Evolutionary conservation across 140 eudicot genomes (phyloP).

Genomic region (Bidens hawaiensis): DNA sequence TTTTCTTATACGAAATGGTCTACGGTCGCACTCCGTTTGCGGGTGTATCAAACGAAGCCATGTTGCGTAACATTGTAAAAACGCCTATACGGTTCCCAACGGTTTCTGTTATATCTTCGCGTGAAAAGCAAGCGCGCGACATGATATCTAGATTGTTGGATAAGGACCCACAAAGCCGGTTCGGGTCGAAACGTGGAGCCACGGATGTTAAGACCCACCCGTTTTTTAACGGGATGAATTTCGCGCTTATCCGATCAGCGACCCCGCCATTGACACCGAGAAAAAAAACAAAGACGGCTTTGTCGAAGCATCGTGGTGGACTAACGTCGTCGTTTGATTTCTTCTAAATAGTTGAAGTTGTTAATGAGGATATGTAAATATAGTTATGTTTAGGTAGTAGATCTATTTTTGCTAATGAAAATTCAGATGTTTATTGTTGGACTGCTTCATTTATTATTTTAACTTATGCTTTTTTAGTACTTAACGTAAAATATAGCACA

Average conservation of each 20-base stretch:
- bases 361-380: constrained; percentile 30
- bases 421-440: too few species aligned
- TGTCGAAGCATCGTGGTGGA: too few species aligned
- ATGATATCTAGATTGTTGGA: constrained; percentile 50
- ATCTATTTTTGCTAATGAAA: constrained; percentile 31
- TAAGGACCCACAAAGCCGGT: constrained; percentile 61
- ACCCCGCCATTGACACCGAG: constrained; percentile 60
- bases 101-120: constrained; percentile 31
- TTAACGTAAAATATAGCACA: too few species aligned
- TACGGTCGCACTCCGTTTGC: constrained; percentile 89
- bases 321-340: constrained; percentile 51
- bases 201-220: constrained; percentile 89
- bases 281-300: constrained; percentile 18
- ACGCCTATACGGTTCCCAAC: constrained; percentile 54
- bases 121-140: constrained; percentile 71
- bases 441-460: too few species aligned
- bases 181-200: constrained; percentile 84
- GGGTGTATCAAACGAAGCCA: constrained; percentile 55
- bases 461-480: too few species aligned
- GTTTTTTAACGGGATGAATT: constrained; percentile 76
- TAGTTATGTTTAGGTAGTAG: constrained; percentile 24
- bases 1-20: constrained; percentile 82
- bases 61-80: constrained; percentile 65
- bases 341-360: constrained; percentile 33
- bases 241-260: constrained; percentile 63